phyloP scores from a whole-genome alignment of 495 filamentous ascomycete species.

The Penicillium fimorum region DNA sequence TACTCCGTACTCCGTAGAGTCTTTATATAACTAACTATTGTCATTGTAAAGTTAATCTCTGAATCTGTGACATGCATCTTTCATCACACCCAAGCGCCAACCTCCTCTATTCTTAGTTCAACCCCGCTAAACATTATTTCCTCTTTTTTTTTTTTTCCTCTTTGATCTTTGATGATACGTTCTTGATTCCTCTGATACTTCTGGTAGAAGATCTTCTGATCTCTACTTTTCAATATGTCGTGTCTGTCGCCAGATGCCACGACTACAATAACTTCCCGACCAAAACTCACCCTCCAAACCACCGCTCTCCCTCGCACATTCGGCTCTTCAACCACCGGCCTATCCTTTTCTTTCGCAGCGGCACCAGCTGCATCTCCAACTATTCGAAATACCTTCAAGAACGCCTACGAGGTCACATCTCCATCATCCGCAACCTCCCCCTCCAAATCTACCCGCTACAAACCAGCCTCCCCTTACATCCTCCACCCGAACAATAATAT shows the following conservation, averaged over 20 bases:
- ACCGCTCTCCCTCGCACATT: constrained; percentile 49
- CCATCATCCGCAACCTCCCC: constrained; percentile 56
- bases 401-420: constrained; percentile 69
- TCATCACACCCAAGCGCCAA: constrained; percentile 15
- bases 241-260: constrained; percentile 25
- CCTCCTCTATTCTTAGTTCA: constrained; percentile 16
- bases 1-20: too few relatives aligned
- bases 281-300: constrained; percentile 81
- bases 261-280: constrained; percentile 54
- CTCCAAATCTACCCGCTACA: constrained; percentile 30
- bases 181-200: constrained; percentile 4
- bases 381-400: constrained; percentile 77
- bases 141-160: constrained; percentile 25
- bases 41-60: not conserved
- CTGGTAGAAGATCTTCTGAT: not conserved
- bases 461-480: constrained; percentile 28
- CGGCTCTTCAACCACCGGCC: constrained; percentile 52
- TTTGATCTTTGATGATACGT: constrained; percentile 14
- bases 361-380: constrained; percentile 70
- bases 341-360: constrained; percentile 56
- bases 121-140: constrained; percentile 11
- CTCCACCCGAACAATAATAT: constrained; percentile 25
- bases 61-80: constrained; percentile 2
- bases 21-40: too few relatives aligned
- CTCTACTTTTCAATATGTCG: constrained; percentile 32